Evolutionary conservation across 768 basidiomycete genomes (phyloP), one percentile per base, ranked within the genome.

Genomic region (Lentinula boryana): DNA sequence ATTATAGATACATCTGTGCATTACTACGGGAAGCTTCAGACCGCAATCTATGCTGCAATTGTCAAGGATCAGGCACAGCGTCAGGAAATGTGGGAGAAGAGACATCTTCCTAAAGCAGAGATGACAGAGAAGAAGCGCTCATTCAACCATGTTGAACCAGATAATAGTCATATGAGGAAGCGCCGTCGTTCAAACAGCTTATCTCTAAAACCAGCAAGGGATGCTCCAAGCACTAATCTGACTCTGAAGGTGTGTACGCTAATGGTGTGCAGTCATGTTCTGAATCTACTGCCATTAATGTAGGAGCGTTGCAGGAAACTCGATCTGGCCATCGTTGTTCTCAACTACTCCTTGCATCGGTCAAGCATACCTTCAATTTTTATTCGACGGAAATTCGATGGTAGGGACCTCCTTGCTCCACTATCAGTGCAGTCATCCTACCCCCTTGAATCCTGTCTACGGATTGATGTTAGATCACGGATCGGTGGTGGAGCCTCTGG

Each of bases 1-100:
- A 43, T 60, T 31, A 60, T 60, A 5, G 59, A 60, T 13, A 36
- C 59, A 5, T 54, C 48, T 8, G 49, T 36, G 2, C n/a, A 15
- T 2, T 48, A 38, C n/a, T 60, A 60, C n/a, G 59, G 59, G 7
- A 60, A 55, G 16, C 49, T 60, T 6, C 36, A 38, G 21, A 33
- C 40, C 5, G 59, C 48, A 2, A 13, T 60, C 15, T 51, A 60
- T 21, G 23, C 52, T 38, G 33, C 50, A 33, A 38, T 38, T 35
- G 23, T 60, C 4, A 33, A 54, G 16, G 59, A 60, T 54, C 18
- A 23, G 15, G 23, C 31, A 32, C 4, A 54, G 13, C 57, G 57
- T 4, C 21, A 48, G 21, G 21, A 48, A 5, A 33, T 48, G 9
- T 44, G 1, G 36, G 40, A 43, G 5, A 43, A 16, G n/a, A 16